phyloP scores from a whole-genome alignment of 768 basidiomycete species.

The Lyophyllum decastes region DNA sequence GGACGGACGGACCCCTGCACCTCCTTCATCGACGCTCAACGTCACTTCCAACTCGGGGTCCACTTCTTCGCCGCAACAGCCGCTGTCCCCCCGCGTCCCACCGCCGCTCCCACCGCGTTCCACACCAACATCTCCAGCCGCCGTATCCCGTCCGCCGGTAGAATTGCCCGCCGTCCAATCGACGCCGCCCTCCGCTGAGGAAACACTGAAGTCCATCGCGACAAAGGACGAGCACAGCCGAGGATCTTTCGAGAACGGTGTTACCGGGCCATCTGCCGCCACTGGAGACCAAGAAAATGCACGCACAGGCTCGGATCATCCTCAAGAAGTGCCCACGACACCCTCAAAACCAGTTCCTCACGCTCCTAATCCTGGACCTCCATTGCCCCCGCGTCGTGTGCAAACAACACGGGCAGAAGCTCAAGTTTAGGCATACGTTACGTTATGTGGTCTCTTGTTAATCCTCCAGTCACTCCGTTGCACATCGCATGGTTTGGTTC shows the following conservation, averaged over 20 bases:
- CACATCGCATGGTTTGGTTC: not conserved
- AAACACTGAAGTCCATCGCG: constrained; percentile 59
- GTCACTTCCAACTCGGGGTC: not conserved
- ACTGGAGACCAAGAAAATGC: not conserved
- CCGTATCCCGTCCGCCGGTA: constrained; percentile 26
- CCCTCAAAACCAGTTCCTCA: constrained; percentile 1
- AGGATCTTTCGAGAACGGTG: constrained; percentile 8
- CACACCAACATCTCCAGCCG: constrained; percentile 21
- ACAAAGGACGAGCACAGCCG: constrained; percentile 41
- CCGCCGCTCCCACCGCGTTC: constrained; percentile 54
- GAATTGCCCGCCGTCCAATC: constrained; percentile 24
- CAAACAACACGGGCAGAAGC: constrained; percentile 5
- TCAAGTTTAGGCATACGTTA: not conserved
- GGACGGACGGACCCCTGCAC: constrained; percentile 3
- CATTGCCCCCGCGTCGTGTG: constrained; percentile 22
- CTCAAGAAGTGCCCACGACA: not conserved
- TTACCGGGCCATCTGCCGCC: not conserved
- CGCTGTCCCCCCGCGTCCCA: constrained; percentile 44
- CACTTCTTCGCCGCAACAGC: constrained; percentile 27
- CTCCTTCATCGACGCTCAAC: not conserved
- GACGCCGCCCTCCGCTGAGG: constrained; percentile 41
- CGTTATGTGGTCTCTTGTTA: not conserved
- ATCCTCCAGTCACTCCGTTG: not conserved
- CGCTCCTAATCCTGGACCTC: constrained; percentile 18
- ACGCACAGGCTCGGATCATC: constrained; percentile 4